phyloP scores from a whole-genome alignment of 306 rosid genomes.

The Ammopiptanthus mongolicus region DNA sequence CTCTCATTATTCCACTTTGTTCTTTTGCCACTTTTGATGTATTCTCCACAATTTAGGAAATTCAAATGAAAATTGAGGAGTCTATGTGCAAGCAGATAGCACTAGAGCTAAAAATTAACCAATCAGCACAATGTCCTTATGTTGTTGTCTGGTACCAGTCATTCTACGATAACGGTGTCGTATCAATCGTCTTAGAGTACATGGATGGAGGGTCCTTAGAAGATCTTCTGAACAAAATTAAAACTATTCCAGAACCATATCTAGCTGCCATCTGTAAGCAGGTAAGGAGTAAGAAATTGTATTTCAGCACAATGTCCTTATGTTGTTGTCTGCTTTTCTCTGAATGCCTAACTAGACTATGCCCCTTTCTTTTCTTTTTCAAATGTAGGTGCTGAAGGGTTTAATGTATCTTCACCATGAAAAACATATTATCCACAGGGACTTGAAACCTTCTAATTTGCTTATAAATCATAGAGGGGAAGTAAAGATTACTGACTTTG shows the following conservation, averaged over 20 bases:
- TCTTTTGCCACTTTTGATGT: constrained; percentile 10
- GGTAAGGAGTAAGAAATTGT: constrained; percentile 35
- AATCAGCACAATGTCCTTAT: constrained; percentile 79
- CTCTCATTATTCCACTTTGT: background rate
- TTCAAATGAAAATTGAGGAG: constrained; percentile 82
- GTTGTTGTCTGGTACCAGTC: constrained; percentile 80
- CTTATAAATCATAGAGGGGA: constrained; percentile 91
- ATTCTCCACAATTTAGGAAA: constrained; percentile 49
- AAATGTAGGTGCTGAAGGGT: constrained; percentile 76
- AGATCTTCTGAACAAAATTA: constrained; percentile 71
- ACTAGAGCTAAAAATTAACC: constrained; percentile 81
- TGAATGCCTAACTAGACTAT: background rate
- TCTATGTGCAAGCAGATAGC: constrained; percentile 58
- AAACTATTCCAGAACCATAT: constrained; percentile 67
- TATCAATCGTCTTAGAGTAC: constrained; percentile 94
- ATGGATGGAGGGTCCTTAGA: constrained; percentile 98
- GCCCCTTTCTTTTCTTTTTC: background rate
- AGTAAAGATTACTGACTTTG: constrained; percentile 93
- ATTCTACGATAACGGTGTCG: constrained; percentile 68
- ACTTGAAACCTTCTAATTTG: constrained; percentile 86
- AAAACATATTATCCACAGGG: constrained; percentile 87
- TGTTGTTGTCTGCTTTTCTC: too few species aligned
- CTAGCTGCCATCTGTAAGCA: constrained; percentile 83
- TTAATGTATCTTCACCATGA: constrained; percentile 87
- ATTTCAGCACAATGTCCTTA: too few species aligned